These are phyloP conservation scores for Diaporthe vaccinii DNA, from an alignment of 2,329 filamentous ascomycete species.

Conservation along the genomic window DNA sequence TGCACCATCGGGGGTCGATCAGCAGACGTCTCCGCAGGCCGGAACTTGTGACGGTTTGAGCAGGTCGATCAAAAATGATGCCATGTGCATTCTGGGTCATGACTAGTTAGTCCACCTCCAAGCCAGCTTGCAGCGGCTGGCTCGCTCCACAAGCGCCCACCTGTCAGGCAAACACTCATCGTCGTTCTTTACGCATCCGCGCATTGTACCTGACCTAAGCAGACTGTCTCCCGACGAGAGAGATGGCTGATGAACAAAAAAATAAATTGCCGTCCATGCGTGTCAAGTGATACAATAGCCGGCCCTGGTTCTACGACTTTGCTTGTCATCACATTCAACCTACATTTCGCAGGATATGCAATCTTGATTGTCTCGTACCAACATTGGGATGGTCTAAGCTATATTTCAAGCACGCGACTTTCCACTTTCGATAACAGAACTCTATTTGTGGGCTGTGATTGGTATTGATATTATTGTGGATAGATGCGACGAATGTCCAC, in stretches of 20 bases:
- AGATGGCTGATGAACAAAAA: not conserved
- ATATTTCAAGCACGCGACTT: not conserved
- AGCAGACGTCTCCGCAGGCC: no score
- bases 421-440: not conserved
- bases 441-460: no score
- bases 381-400: not conserved
- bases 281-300: not conserved
- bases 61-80: no score
- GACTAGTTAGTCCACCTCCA: no score
- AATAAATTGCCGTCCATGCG: not conserved
- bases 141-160: no score
- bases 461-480: not conserved
- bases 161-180: not conserved
- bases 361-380: not conserved
- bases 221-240: not conserved
- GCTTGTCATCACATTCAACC: not conserved
- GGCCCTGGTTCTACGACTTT: not conserved
- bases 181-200: not conserved
- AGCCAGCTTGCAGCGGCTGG: no score
- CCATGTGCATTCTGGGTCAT: no score
- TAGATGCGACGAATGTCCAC: no score
- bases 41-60: no score
- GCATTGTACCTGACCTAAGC: no score
- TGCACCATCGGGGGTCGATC: no score
- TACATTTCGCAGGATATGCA: not conserved